Evolutionary conservation across 2,329 filamentous ascomycete species (phyloP).

Genomic region (Apiospora saccharicola): DNA sequence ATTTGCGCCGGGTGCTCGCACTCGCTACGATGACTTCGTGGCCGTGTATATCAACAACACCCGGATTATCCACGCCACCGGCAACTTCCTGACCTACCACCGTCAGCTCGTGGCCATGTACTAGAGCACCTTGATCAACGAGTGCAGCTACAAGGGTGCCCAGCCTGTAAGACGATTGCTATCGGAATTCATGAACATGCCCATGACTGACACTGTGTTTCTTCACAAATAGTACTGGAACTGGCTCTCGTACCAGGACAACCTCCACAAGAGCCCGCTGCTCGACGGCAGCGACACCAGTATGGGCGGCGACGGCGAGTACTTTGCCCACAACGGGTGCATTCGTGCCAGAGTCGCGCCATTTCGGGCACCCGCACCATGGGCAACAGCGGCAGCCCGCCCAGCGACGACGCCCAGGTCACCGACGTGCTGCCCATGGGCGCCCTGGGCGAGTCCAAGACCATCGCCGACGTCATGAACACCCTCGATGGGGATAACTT

Average conservation of each 20-base stretch:
- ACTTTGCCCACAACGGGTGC: slow-evolving; percentile 22
- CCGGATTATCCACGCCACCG: slow-evolving; percentile 36
- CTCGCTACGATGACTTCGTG: slow-evolving; percentile 43
- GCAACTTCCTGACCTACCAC: slow-evolving; percentile 20
- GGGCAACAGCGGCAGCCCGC: slow-evolving; percentile 37
- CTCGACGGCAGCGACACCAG: slow-evolving; percentile 62
- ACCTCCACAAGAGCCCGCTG: slow-evolving; percentile 56
- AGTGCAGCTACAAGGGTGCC: slow-evolving; percentile 4
- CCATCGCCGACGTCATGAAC: slow-evolving; percentile 19
- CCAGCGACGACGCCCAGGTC: slow-evolving; percentile 35
- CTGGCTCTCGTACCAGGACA: slow-evolving; percentile 55
- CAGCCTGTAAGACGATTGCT: background rate
- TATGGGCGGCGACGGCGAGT: slow-evolving; percentile 56
- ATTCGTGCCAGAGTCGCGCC: slow-evolving; percentile 28
- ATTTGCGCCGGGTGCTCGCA: slow-evolving; percentile 38
- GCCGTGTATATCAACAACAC: slow-evolving; percentile 42
- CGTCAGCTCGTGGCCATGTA: background rate
- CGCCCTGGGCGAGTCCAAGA: background rate
- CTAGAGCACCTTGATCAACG: background rate
- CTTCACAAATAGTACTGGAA: slow-evolving; percentile 53
- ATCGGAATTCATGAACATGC: background rate
- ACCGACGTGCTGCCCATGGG: slow-evolving; percentile 36
- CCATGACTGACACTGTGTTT: background rate
- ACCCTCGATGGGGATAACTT: background rate
- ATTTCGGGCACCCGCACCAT: slow-evolving; percentile 38